Evolutionary conservation across 2,329 filamentous ascomycete genomes (phyloP), one percentile per base, ranked within the genome.

Genomic region (Dactylonectria macrodidyma): DNA sequence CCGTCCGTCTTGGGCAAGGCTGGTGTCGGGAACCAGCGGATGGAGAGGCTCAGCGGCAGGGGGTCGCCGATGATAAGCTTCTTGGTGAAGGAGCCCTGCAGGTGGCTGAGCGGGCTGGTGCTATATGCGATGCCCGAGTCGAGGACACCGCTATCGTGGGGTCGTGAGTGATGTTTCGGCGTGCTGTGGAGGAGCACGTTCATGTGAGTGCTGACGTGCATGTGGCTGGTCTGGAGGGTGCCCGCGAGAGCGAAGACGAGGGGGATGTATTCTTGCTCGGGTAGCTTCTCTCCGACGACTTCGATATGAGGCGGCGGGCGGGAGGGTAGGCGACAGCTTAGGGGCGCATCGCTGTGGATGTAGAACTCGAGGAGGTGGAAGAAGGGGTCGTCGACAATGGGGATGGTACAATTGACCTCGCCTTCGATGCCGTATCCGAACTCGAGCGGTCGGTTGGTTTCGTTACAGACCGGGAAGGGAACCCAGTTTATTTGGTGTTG

Each of bases 321-420:
- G 0, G 94, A 90, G 33, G 95, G 94, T 14, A 98, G 89, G 59
- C 96, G 95, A 82, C 96, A 99, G 62, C 94, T 91, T 57, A 98
- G 87, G 10, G 96, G 96, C 19, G 95, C 95, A 82, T 99, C 96
- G 84, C 93, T 95, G 87, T 98, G 96, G 80, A 98, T 92, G 87
- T 98, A 98, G 87, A 98, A 98, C 84, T 98, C 93, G 84, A 95
- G 91, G 59, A 95, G 88, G 82, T 96, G 93, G 86, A 94, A 96
- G 86, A 95, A 92, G 47, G 92, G 89, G 79, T 95, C 93, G 76
- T 88, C 87, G 75, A 95, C 87, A 82, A 93, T 88, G 78, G 92
- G 85, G 75, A 96, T 91, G 62, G 93, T 96, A 85, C 93, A 96
- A 84, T 95, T 95, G 74, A 94, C 83, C 79, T 97, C 95, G 82